Conservation (phyloP, 495 filamentous ascomycete species). For the Beverwykella pulmonaria region DNA sequence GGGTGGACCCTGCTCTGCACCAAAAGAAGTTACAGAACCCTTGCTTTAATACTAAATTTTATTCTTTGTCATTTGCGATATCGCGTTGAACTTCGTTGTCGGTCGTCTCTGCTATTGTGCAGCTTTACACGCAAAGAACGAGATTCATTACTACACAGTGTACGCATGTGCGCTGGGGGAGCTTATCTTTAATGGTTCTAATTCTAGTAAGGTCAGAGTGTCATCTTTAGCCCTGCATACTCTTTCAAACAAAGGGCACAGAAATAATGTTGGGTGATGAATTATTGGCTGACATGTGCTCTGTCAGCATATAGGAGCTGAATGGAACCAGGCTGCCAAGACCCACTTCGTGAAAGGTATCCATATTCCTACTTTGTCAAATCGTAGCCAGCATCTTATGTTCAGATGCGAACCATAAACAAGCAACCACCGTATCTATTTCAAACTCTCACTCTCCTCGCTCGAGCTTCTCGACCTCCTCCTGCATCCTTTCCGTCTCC, state of each 20-base stretch:
- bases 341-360: neutral
- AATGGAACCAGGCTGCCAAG: neutral
- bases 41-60: neutral
- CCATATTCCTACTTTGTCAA: too few relatives aligned
- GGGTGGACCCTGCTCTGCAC: conserved; percentile 1
- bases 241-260: neutral
- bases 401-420: too few relatives aligned
- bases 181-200: too few relatives aligned
- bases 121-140: too few relatives aligned
- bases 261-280: neutral
- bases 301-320: conserved; percentile 2
- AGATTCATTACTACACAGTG: neutral
- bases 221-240: neutral
- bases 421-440: neutral
- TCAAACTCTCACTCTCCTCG: neutral
- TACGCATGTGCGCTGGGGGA: too few relatives aligned
- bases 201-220: neutral
- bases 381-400: neutral
- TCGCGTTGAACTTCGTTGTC: neutral
- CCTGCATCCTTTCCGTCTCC: conserved; percentile 42
- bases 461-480: conserved; percentile 42
- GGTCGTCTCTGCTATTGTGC: too few relatives aligned
- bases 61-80: neutral
- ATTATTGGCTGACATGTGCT: conserved; percentile 2
- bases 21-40: neutral